phyloP scores from a whole-genome alignment of 2,329 filamentous ascomycete genomes.

The Thelonectria rubi region DNA sequence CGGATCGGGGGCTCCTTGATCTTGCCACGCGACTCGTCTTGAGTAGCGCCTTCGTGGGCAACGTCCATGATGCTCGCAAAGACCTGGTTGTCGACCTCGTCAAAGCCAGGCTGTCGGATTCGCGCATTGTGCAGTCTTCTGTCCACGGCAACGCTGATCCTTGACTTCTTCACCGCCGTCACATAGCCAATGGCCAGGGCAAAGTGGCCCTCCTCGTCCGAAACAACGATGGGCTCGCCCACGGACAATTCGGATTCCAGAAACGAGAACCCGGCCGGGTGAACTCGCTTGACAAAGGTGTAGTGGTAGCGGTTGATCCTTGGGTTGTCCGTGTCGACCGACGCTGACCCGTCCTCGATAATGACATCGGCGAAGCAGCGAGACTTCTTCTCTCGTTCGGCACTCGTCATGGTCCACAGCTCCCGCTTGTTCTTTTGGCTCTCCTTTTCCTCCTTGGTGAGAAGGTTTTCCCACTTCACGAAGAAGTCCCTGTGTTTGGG shows the following conservation, averaged over 20 bases:
- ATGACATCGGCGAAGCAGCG: slow-evolving; percentile 90
- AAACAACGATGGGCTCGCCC: slow-evolving; percentile 95
- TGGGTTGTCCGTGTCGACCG: slow-evolving; percentile 72
- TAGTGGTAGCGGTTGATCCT: slow-evolving; percentile 95
- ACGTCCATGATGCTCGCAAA: slow-evolving; percentile 95
- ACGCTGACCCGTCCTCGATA: slow-evolving; percentile 79
- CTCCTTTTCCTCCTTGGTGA: slow-evolving; percentile 95
- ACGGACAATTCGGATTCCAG: slow-evolving; percentile 86
- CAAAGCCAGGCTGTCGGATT: slow-evolving; percentile 77
- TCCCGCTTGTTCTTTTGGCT: slow-evolving; percentile 87
- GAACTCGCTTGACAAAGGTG: slow-evolving; percentile 77
- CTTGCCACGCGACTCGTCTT: slow-evolving; percentile 61
- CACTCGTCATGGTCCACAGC: slow-evolving; percentile 94
- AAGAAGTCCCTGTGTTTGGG: slow-evolving; percentile 83
- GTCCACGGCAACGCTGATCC: slow-evolving; percentile 90
- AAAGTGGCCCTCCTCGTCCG: slow-evolving; percentile 94
- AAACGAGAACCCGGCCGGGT: slow-evolving; percentile 77
- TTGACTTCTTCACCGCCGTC: slow-evolving; percentile 75
- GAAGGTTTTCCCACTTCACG: slow-evolving; percentile 89
- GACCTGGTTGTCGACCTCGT: slow-evolving; percentile 79
- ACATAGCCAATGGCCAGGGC: slow-evolving; percentile 93
- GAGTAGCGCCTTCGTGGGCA: slow-evolving; percentile 60
- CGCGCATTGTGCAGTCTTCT: slow-evolving; percentile 87
- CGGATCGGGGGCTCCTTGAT: slow-evolving; percentile 65
- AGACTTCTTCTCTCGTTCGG: slow-evolving; percentile 85